Percentiles rank a stretch among this genome's conserved stretches.
phyloP scores from a whole-genome alignment of 1,284 basidiomycete species.

The Phaffia rhodozyma region DNA sequence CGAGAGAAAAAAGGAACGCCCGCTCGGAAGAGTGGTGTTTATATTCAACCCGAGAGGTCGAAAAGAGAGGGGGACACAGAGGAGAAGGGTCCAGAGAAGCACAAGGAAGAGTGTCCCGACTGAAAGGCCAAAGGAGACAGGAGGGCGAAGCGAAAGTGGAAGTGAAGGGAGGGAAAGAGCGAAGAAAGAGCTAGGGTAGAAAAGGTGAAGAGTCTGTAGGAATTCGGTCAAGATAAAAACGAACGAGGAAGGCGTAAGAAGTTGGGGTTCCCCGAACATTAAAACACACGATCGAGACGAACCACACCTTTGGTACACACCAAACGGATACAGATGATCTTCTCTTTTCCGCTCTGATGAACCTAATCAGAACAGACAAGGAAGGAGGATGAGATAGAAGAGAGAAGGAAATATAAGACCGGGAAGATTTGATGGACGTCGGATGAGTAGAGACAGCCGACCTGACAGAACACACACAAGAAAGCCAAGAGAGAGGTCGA shows the following conservation, averaged over 20 bases:
- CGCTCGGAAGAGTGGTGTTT: background rate
- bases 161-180: background rate
- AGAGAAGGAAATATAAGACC: background rate
- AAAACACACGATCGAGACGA: background rate
- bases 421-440: too few species aligned
- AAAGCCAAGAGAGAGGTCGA: conserved; percentile 13
- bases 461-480: conserved; percentile 20
- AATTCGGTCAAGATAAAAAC: background rate
- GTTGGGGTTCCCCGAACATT: background rate
- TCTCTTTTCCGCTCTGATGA: conserved; percentile 31
- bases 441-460: too few species aligned
- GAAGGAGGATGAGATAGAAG: background rate
- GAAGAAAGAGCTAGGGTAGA: background rate
- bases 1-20: background rate
- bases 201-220: background rate
- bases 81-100: too few species aligned
- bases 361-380: conserved; percentile 8
- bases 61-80: background rate
- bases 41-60: background rate
- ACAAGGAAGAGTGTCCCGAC: too few species aligned
- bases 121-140: background rate
- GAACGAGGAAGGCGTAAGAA: background rate
- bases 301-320: conserved; percentile 23
- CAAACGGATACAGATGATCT: conserved; percentile 38
- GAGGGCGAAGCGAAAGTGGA: background rate